A percentile compares a stretch with the other conserved stretches of the same genome.
Evolutionary conservation across 1,284 basidiomycete species (phyloP).

Genomic region (Meira miltonrushii): DNA sequence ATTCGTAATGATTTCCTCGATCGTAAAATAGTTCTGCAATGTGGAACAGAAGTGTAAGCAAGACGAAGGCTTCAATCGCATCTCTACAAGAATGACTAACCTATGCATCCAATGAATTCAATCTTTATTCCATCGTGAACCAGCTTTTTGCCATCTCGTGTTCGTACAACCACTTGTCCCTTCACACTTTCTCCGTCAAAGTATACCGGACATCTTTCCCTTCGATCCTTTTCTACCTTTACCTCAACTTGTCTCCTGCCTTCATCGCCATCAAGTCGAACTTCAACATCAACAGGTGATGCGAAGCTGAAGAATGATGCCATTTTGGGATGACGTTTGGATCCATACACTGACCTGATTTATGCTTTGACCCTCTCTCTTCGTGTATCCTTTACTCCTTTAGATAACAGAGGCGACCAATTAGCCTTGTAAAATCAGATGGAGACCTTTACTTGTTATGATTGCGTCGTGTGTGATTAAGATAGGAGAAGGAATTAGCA

Average conservation of each 20-base stretch:
- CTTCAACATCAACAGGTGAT: slow-evolving; percentile 82
- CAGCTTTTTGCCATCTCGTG: slow-evolving; percentile 90
- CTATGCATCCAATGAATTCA: slow-evolving; percentile 93
- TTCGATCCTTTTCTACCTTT: slow-evolving; percentile 68
- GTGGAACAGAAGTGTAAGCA: not conserved
- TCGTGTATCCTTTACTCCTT: too few species aligned
- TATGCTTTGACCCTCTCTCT: too few species aligned
- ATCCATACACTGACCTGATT: too few species aligned
- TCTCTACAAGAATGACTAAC: slow-evolving; percentile 56
- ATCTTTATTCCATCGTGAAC: slow-evolving; percentile 96
- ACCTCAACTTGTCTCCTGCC: slow-evolving; percentile 67
- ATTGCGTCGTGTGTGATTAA: too few species aligned
- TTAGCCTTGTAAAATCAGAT: too few species aligned
- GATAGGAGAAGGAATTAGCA: too few species aligned
- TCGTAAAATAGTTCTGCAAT: slow-evolving; percentile 84
- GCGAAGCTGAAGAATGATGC: slow-evolving; percentile 82
- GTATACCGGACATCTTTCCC: slow-evolving; percentile 80
- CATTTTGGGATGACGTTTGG: too few species aligned
- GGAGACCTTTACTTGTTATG: too few species aligned
- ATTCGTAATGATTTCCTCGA: slow-evolving; percentile 95
- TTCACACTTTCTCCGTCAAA: slow-evolving; percentile 86
- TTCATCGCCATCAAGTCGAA: slow-evolving; percentile 76
- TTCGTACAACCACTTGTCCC: slow-evolving; percentile 80
- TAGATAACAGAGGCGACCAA: too few species aligned
- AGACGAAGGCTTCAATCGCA: not conserved